Conservation (phyloP, 345 rosid genomes). For the Rhodomyrtus tomentosa region DNA sequence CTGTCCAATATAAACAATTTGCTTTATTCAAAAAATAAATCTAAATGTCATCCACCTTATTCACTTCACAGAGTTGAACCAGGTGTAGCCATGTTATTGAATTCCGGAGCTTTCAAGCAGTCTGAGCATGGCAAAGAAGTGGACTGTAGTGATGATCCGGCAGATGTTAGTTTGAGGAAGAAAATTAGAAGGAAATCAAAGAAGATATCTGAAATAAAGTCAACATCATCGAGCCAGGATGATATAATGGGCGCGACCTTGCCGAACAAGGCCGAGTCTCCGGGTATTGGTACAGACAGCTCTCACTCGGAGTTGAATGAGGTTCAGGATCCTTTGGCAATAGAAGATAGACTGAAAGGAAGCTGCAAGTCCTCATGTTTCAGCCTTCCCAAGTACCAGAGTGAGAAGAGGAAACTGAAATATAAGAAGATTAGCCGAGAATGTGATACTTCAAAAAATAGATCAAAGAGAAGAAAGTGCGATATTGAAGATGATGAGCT, state of each 20-base stretch:
- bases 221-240: slow-evolving; percentile 18
- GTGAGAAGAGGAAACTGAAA: slow-evolving; percentile 15
- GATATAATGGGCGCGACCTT: slow-evolving; percentile 9
- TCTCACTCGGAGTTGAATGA: slow-evolving; percentile 19
- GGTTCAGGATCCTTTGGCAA: slow-evolving; percentile 7
- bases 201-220: slow-evolving; percentile 53
- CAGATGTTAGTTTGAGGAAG: slow-evolving; percentile 22
- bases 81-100: background rate
- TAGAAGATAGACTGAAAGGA: slow-evolving; percentile 1
- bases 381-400: slow-evolving; percentile 9
- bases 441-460: slow-evolving; percentile 17
- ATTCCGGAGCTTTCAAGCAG: slow-evolving; percentile 7
- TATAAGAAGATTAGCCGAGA: slow-evolving; percentile 17
- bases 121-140: slow-evolving; percentile 21
- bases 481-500: slow-evolving; percentile 54
- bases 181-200: slow-evolving; percentile 59
- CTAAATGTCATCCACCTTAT: background rate
- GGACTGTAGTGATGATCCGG: slow-evolving; percentile 13
- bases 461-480: slow-evolving; percentile 33
- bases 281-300: slow-evolving; percentile 8
- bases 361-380: slow-evolving; percentile 5
- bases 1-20: background rate
- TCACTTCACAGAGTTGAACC: background rate
- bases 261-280: slow-evolving; percentile 12
- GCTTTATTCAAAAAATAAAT: background rate